phyloP scores from a whole-genome alignment of 2,329 filamentous ascomycete species.

The Bipolaris bicolor region DNA sequence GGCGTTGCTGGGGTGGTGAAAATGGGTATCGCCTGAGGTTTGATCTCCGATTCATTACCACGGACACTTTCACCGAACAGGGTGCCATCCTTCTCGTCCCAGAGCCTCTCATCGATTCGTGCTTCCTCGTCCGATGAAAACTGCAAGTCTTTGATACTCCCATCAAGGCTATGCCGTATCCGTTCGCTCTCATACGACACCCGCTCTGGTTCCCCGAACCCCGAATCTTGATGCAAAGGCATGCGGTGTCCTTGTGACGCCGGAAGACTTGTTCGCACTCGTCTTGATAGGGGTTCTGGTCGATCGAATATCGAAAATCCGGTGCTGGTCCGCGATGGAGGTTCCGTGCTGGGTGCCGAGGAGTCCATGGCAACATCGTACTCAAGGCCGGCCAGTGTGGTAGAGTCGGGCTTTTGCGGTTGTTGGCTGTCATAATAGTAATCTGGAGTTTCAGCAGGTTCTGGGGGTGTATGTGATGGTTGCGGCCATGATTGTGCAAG shows the following conservation, averaged over 20 bases:
- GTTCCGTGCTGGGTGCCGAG: conserved; percentile 29
- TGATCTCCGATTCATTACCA: conserved; percentile 22
- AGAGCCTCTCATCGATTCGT: conserved; percentile 32
- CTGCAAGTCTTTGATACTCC: conserved; percentile 26
- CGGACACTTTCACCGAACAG: conserved; percentile 29
- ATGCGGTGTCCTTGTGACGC: conserved; percentile 32
- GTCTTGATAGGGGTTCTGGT: conserved; percentile 16
- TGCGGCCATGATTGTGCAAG: conserved; percentile 23
- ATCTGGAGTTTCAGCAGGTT: conserved; percentile 8
- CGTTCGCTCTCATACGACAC: conserved; percentile 33
- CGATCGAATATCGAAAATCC: conserved; percentile 37
- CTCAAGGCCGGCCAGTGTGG: conserved; percentile 39
- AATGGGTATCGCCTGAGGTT: conserved; percentile 11
- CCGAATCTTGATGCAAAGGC: conserved; percentile 47
- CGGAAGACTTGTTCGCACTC: conserved; percentile 28
- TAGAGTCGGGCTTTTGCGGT: conserved; percentile 27
- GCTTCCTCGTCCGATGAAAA: conserved; percentile 22
- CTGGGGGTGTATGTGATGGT: conserved; percentile 8
- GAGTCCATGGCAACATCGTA: conserved; percentile 41
- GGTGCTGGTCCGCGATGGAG: conserved; percentile 34
- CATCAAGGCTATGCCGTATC: conserved; percentile 35
- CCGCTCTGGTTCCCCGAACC: conserved; percentile 34
- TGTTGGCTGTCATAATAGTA: conserved; percentile 18
- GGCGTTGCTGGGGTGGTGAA: conserved; percentile 7
- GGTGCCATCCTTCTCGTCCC: conserved; percentile 33